Evolutionary conservation across 768 basidiomycete species (phyloP), one percentile per base, ranked within the genome.

Genomic region (Russula ochroleuca): DNA sequence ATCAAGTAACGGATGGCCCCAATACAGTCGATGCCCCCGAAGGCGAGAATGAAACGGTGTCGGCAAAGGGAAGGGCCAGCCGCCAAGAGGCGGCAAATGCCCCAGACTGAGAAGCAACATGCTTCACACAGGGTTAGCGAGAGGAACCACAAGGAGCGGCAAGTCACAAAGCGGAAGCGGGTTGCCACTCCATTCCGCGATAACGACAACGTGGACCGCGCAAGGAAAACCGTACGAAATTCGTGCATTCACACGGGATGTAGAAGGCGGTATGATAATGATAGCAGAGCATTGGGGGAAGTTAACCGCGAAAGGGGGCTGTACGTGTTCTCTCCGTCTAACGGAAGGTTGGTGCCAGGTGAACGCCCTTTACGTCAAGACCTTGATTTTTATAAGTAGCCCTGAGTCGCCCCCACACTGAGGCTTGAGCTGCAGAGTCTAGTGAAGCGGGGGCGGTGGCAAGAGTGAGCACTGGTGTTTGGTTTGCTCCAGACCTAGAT

Each of bases 301-400:
- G 56, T 53, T 19, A 23, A 11, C 56, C 62, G 47, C 17, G 43
- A 38, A 58, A 50, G 43, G 41, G 21, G 37, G 23, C 23, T 10
- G 49, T 41, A 17, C 21, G 56, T 25, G 11, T 63, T 63, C 35
- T 49, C 40, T 21, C 50, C 41, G 50, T 52, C 50, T 52, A 11
- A 41, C 56, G 56, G 48, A 52, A 48, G 37, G 25, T 21, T n/a
- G 38, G 11, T 47, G 45, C 57, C 52, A 45, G 41, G 45, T 15
- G 45, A 43, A 59, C 23, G 57, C 37, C 35, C 52, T 64, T 64
- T 64, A 64, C 63, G 63, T 64, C 63, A 64, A 49, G 45, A 17
- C 10, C 23, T 54, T 17, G 14, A 47, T 41, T 51, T 56, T 25
- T 63, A 63, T 35, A 47, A 38, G 49, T 52, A 51, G 51, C 31